Base-by-base conservation (phyloP, 805 yeast genomes). In the Teunomyces lycoperdinae region DNA sequence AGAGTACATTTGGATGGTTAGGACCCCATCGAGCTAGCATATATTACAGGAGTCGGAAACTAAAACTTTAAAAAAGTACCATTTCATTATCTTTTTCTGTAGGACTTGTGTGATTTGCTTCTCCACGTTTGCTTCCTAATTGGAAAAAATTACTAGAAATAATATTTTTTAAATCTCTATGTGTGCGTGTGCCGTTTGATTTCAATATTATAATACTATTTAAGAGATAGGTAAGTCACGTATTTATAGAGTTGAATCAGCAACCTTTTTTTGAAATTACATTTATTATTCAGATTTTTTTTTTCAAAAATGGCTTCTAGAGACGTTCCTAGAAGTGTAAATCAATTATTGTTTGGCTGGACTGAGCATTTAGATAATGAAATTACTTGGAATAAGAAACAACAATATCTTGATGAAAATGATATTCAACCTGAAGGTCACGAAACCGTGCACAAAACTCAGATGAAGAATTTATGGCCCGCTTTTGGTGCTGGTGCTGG, bases 401-500 rank as follows among this genome's bases (percentile, higher is more conserved):
- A 53, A 29, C 58, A 49, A 39, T 57, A 50, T 44, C 58, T 57
- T 46, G 50, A 53, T 35, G 61, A 48, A 13, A 45, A 50, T 27
- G 50, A 45, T 27, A 39, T 35, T 27, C 52, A 52, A 40, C 50
- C 52, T 8, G 50, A 48, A 9, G 39, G 31, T 7, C 27, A 41
- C 13, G 42, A 31, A 10, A 13, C 32, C 3, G 50, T 38, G 2
- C 46, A 42, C 27, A 51, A 53, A 30, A 60, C 58, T 11, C 49
- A 58, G 33, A 58, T 51, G 53, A 62, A 59, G 43, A 62, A 59
- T 54, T 52, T 60, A 42, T 62, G 67, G 67, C 66, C 67, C 7
- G 66, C 66, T 3, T 62, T 62, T 43, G 47, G 56, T 35, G 84
- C 96, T 0, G 97, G 97, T 52, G 94, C 96, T 0, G 97, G 97